phyloP scores from a whole-genome alignment of 1,139 yeast species.

The Candida sanyaensis region DNA sequence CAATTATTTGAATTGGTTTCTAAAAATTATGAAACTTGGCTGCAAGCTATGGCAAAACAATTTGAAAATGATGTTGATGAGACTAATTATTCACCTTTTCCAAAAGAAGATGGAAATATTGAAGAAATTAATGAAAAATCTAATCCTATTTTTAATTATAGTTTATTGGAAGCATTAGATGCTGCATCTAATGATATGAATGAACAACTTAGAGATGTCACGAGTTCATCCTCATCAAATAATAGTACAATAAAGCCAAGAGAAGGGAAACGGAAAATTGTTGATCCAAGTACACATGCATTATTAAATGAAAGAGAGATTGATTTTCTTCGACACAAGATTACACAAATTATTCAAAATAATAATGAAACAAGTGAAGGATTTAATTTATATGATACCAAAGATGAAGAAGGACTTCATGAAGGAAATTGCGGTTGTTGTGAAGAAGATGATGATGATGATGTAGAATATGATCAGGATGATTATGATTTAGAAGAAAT shows the following conservation, averaged over 20 bases:
- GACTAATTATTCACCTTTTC: constrained; percentile 34
- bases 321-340: constrained; percentile 31
- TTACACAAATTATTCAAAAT: constrained; percentile 25
- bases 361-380: constrained; percentile 22
- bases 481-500: constrained; percentile 44
- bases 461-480: constrained; percentile 23
- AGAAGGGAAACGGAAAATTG: constrained; percentile 3
- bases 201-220: constrained; percentile 7
- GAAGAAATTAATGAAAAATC: constrained; percentile 10
- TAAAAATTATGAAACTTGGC: constrained; percentile 43
- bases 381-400: constrained; percentile 41
- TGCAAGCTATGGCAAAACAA: constrained; percentile 31
- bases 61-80: constrained; percentile 22
- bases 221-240: background rate
- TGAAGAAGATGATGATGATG: constrained; percentile 9
- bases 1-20: constrained; percentile 37
- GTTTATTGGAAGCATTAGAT: constrained; percentile 35
- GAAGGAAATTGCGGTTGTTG: constrained; percentile 25
- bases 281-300: constrained; percentile 14
- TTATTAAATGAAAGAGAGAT: constrained; percentile 34
- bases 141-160: constrained; percentile 31
- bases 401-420: constrained; percentile 43
- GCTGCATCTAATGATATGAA: constrained; percentile 20
- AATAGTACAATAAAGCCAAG: background rate
- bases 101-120: constrained; percentile 20